Evolutionary conservation across 1,139 yeast species (phyloP).

Genomic region (Meyerozyma carpophila): DNA sequence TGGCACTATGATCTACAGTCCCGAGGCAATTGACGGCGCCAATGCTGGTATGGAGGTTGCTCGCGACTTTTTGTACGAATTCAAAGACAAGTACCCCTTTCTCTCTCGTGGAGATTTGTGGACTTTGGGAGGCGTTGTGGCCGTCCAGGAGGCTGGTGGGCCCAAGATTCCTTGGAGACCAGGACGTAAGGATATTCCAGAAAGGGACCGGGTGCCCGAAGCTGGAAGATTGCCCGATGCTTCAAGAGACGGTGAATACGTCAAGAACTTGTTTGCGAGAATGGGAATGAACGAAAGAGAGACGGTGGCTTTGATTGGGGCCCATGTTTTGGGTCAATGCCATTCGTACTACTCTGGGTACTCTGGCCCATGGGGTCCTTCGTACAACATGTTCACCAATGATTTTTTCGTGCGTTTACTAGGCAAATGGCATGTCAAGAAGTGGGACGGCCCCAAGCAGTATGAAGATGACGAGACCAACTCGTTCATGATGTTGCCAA

Average conservation of each 20-base stretch:
- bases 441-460: conserved; percentile 76
- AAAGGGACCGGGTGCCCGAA: conserved; percentile 43
- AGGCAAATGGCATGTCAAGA: conserved; percentile 69
- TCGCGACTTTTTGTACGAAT: conserved; percentile 58
- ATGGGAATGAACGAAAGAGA: conserved; percentile 80
- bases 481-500: conserved; percentile 85
- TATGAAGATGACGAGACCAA: conserved; percentile 70
- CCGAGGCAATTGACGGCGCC: conserved; percentile 66
- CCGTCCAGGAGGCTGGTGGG: conserved; percentile 82
- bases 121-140: conserved; percentile 82
- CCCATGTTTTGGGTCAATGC: conserved; percentile 80
- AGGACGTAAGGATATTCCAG: conserved; percentile 60
- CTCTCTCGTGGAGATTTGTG: conserved; percentile 82
- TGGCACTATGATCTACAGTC: conserved; percentile 73
- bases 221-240: conserved; percentile 84
- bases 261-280: conserved; percentile 61
- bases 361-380: conserved; percentile 95
- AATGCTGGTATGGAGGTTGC: conserved; percentile 71
- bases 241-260: conserved; percentile 60
- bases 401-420: conserved; percentile 73
- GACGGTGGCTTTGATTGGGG: conserved; percentile 82
- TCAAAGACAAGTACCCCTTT: conserved; percentile 65
- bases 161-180: conserved; percentile 87
- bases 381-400: conserved; percentile 78
- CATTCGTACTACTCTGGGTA: conserved; percentile 65